Evolutionary conservation across 225 moss, liverwort and hornwort species (phyloP).

Genomic region (Bryoerythrophyllum caledonicum): DNA sequence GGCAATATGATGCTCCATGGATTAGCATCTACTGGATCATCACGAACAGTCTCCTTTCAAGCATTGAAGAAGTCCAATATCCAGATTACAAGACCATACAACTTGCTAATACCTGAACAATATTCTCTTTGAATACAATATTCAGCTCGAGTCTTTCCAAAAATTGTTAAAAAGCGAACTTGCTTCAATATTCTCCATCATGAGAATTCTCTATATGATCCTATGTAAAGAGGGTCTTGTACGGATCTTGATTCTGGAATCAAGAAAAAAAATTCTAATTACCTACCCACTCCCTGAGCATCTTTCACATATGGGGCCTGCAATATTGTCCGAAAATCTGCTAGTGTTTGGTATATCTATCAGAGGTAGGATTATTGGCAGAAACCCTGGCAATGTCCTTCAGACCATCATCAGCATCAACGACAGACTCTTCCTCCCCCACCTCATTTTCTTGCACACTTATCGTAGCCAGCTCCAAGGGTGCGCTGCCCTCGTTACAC

Average conservation of each 20-base stretch:
- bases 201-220: not conserved
- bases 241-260: not conserved
- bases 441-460: slow-evolving; percentile 24
- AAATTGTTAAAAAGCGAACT: not conserved
- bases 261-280: not conserved
- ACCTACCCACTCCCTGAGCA: not conserved
- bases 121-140: not conserved
- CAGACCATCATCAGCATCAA: slow-evolving; percentile 12
- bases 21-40: slow-evolving; percentile 70
- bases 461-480: slow-evolving; percentile 24
- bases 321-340: not conserved
- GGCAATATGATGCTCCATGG: slow-evolving; percentile 75
- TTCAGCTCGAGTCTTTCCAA: not conserved
- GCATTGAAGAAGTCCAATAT: slow-evolving; percentile 64
- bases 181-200: not conserved
- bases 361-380: slow-evolving; percentile 12
- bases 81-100: slow-evolving; percentile 37
- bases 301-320: not conserved
- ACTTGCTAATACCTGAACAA: not conserved
- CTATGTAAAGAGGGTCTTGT: not conserved
- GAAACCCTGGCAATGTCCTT: slow-evolving; percentile 10
- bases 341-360: not conserved
- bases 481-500: slow-evolving; percentile 20
- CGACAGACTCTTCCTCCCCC: slow-evolving; percentile 24
- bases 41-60: slow-evolving; percentile 68